phyloP scores from a whole-genome alignment of 305 asterid genomes.

The Caryopteris hybrid region DNA sequence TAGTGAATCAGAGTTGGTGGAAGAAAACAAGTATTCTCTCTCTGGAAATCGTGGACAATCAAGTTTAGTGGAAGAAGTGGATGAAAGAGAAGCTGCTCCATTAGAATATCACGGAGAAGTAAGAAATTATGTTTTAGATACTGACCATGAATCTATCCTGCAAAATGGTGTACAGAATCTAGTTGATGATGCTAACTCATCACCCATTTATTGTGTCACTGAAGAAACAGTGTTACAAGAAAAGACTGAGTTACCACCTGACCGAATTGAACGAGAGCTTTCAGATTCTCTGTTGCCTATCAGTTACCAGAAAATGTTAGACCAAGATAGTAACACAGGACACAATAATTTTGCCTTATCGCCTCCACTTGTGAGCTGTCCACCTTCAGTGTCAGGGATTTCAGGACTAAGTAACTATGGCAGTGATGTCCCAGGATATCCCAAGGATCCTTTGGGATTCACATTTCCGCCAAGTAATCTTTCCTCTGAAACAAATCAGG shows the following conservation, averaged over 20 bases:
- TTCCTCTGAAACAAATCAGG: conserved; percentile 31
- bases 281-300: conserved; percentile 17
- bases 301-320: conserved; percentile 20
- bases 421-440: conserved; percentile 23
- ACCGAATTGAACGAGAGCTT: conserved; percentile 20
- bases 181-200: conserved; percentile 21
- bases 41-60: conserved; percentile 3
- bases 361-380: conserved; percentile 18
- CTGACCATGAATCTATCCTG: conserved; percentile 21
- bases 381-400: conserved; percentile 30
- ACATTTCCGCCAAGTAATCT: conserved; percentile 28
- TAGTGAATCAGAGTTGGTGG: conserved; percentile 17
- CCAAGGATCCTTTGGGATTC: conserved; percentile 26
- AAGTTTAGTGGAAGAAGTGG: conserved; percentile 27
- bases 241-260: conserved; percentile 21
- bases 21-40: conserved; percentile 16
- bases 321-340: conserved; percentile 27
- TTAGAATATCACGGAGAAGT: conserved; percentile 29
- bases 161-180: conserved; percentile 17
- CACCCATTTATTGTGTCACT: conserved; percentile 10
- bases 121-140: conserved; percentile 18
- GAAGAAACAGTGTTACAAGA: conserved; percentile 24
- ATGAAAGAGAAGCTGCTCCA: conserved; percentile 25
- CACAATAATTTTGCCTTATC: conserved; percentile 14
- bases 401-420: conserved; percentile 27